Evolutionary conservation across 2,329 filamentous ascomycete genomes (phyloP).

Genomic region (Pseudomassariella vexata): DNA sequence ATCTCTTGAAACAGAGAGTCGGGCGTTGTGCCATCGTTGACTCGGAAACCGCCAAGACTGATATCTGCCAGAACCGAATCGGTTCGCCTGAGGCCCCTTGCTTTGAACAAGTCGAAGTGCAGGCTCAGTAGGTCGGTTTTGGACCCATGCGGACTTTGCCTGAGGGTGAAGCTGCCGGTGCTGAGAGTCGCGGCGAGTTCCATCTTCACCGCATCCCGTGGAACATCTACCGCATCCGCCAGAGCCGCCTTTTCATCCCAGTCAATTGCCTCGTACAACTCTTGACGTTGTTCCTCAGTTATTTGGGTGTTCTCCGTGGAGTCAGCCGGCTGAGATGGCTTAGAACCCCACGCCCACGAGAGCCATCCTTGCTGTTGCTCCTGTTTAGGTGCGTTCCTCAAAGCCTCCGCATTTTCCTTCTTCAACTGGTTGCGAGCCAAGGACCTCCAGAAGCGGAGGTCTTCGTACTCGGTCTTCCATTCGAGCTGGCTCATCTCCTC

Average conservation of each 20-base stretch:
- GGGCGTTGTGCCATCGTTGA: slow-evolving; percentile 93
- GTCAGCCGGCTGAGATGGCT: slow-evolving; percentile 51
- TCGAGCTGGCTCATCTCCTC: slow-evolving; percentile 74
- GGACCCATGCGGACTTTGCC: slow-evolving; percentile 74
- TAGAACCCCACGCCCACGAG: slow-evolving; percentile 85
- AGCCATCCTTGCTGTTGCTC: slow-evolving; percentile 80
- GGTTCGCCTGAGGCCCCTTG: slow-evolving; percentile 81
- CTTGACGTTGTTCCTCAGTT: slow-evolving; percentile 91
- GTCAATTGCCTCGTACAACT: slow-evolving; percentile 95
- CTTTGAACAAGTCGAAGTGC: slow-evolving; percentile 91
- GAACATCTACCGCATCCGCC: slow-evolving; percentile 80
- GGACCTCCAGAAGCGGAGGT: slow-evolving; percentile 95
- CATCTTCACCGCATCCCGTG: slow-evolving; percentile 86
- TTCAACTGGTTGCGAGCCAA: slow-evolving; percentile 88
- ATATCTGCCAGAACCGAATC: slow-evolving; percentile 87
- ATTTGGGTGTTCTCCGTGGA: slow-evolving; percentile 77
- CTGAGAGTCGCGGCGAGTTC: slow-evolving; percentile 90
- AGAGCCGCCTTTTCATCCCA: slow-evolving; percentile 96
- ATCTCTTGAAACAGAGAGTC: slow-evolving; percentile 92
- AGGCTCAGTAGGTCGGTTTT: slow-evolving; percentile 78
- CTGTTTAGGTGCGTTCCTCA: slow-evolving; percentile 55
- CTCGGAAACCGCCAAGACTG: slow-evolving; percentile 83
- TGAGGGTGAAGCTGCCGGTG: slow-evolving; percentile 92
- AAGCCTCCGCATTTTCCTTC: slow-evolving; percentile 89
- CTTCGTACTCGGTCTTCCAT: slow-evolving; percentile 85